Evolutionary conservation across 2,329 filamentous ascomycete species (phyloP).

Genomic region (Catunica adiposa): DNA sequence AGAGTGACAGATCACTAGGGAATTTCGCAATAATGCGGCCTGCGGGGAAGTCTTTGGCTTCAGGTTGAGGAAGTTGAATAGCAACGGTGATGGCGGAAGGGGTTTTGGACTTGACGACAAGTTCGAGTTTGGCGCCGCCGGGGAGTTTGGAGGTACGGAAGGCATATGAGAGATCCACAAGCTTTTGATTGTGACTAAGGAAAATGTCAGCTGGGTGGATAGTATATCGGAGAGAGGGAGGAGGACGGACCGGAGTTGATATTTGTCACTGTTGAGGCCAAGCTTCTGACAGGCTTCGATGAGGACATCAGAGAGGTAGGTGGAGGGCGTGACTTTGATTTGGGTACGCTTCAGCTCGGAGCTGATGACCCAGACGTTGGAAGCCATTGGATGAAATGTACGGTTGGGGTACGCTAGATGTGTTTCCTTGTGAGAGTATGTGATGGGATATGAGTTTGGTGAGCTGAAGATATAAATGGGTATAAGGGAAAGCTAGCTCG

Average conservation of each 20-base stretch:
- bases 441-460: neutral
- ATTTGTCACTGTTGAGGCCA: conserved; percentile 53
- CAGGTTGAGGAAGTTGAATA: conserved; percentile 63
- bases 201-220: neutral
- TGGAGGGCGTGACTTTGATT: conserved; percentile 69
- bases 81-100: conserved; percentile 75
- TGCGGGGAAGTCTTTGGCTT: conserved; percentile 44
- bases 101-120: conserved; percentile 73
- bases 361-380: conserved; percentile 77
- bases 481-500: neutral
- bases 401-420: neutral
- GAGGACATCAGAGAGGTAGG: conserved; percentile 68
- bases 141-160: conserved; percentile 69
- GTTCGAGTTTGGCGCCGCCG: conserved; percentile 79
- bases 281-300: conserved; percentile 78
- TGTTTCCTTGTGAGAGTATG: too few relatives aligned
- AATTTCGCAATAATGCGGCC: conserved; percentile 70
- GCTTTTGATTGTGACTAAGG: conserved; percentile 61
- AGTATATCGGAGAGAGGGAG: neutral
- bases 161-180: conserved; percentile 68
- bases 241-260: conserved; percentile 54
- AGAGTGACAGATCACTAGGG: conserved; percentile 72
- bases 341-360: conserved; percentile 59
- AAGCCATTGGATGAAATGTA: conserved; percentile 47
- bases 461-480: too few relatives aligned